A percentile compares a stretch with the other conserved stretches of the same genome.
phyloP scores from a whole-genome alignment of 2,329 filamentous ascomycete genomes.

The Phyllosticta capitalensis region DNA sequence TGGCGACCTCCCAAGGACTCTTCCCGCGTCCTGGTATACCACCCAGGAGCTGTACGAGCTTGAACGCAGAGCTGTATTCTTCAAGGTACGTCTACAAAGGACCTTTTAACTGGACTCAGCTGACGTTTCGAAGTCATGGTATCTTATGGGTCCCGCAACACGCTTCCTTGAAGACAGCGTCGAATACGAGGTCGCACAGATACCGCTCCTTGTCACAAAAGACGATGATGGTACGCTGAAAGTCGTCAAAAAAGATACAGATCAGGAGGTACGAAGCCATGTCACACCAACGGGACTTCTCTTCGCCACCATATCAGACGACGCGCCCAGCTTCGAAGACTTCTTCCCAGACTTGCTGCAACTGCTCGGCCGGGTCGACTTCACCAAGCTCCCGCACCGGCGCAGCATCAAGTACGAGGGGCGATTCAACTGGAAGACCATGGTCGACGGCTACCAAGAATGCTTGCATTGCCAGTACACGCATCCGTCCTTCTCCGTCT shows the following conservation, averaged over 20 bases:
- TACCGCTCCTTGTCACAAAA: constrained; percentile 21
- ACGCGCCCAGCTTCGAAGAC: constrained; percentile 41
- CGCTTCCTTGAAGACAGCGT: constrained; percentile 34
- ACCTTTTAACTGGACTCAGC: not conserved
- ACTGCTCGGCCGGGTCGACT: constrained; percentile 42
- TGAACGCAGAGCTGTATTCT: constrained; percentile 37
- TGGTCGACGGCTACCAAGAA: constrained; percentile 51
- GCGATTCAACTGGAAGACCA: constrained; percentile 51
- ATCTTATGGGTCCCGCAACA: constrained; percentile 44
- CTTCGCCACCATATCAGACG: constrained; percentile 41
- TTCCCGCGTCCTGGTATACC: constrained; percentile 38
- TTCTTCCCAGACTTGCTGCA: constrained; percentile 45
- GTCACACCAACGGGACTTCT: constrained; percentile 45
- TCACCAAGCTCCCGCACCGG: constrained; percentile 43
- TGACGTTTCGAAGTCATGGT: constrained; percentile 36
- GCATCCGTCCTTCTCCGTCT: constrained; percentile 46
- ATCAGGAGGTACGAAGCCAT: constrained; percentile 21
- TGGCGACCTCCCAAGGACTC: constrained; percentile 14
- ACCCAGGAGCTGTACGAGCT: constrained; percentile 36
- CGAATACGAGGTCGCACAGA: constrained; percentile 43
- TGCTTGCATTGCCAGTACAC: constrained; percentile 52
- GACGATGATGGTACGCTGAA: constrained; percentile 16
- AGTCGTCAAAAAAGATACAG: constrained; percentile 27
- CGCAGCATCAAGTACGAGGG: constrained; percentile 47
- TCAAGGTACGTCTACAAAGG: constrained; percentile 11